Evolutionary conservation across 169 alveolate species (phyloP).

Genomic region (Cryptosporidium sp.): DNA sequence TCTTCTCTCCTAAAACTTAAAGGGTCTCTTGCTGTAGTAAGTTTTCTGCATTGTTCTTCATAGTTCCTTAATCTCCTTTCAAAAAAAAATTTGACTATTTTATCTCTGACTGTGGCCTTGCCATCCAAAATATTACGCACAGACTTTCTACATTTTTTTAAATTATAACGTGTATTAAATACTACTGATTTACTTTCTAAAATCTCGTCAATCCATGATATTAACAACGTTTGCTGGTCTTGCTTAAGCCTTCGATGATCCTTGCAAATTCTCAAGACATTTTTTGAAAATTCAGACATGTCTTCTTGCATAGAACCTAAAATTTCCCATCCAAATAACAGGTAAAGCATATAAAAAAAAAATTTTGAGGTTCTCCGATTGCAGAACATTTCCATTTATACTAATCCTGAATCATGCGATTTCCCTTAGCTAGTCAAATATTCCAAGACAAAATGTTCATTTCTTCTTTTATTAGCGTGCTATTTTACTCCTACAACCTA

Average conservation of each 20-base stretch:
- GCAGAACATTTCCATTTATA: neutral
- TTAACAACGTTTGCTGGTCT: neutral
- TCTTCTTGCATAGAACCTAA: neutral
- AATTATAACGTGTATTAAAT: slow-evolving; percentile 14
- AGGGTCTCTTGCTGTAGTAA: neutral
- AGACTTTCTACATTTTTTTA: slow-evolving; percentile 29
- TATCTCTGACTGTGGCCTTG: neutral
- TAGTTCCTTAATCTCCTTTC: neutral
- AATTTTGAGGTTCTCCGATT: neutral
- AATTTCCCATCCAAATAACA: neutral
- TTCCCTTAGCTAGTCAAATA: neutral
- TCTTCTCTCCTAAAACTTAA: neutral
- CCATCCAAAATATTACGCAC: neutral
- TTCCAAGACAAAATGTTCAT: neutral
- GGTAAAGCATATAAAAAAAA: neutral
- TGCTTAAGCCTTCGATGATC: slow-evolving; percentile 24
- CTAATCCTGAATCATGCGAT: neutral
- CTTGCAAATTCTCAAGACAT: slow-evolving; percentile 6
- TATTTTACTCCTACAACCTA: neutral
- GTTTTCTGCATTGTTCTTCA: slow-evolving; percentile 1
- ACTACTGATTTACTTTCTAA: neutral
- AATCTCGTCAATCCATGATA: slow-evolving; percentile 29
- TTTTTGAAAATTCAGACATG: neutral
- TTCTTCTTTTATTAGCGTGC: neutral
- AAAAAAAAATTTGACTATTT: neutral